Percentiles rank a stretch among this genome's conserved stretches.
Evolutionary conservation across 345 rosid genomes (phyloP).

Genomic region (Euphorbia peplus): DNA sequence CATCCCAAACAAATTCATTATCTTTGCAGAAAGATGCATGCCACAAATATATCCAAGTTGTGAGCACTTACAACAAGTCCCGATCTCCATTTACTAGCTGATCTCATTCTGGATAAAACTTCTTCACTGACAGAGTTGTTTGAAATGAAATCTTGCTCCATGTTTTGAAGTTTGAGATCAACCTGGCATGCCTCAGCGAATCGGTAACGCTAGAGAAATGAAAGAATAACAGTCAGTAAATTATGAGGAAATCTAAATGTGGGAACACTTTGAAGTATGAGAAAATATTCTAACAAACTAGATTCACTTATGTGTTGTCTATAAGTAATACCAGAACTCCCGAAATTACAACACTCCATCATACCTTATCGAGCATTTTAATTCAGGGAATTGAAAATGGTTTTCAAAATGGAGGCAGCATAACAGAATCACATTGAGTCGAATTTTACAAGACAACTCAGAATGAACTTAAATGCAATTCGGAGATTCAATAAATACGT

Average conservation of each 20-base stretch:
- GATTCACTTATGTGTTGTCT: not conserved
- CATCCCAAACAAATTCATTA: not conserved
- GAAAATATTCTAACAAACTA: not conserved
- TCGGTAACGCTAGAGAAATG: conserved; percentile 68
- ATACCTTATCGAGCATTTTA: not conserved
- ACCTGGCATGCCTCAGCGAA: conserved; percentile 84
- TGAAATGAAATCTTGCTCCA: conserved; percentile 61
- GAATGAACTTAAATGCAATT: not conserved
- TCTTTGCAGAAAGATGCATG: not conserved
- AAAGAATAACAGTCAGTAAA: conserved; percentile 4
- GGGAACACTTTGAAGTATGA: not conserved
- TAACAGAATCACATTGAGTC: not conserved
- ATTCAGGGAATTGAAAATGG: not conserved
- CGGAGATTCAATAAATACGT: not conserved
- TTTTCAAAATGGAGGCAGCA: not conserved
- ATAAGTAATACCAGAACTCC: conserved; percentile 1
- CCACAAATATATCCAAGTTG: conserved; percentile 13
- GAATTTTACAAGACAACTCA: not conserved
- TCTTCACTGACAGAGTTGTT: conserved; percentile 42
- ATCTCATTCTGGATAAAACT: conserved; percentile 52
- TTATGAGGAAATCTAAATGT: not conserved
- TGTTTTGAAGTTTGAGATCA: conserved; percentile 55
- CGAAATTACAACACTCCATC: not conserved
- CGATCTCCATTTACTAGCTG: conserved; percentile 68
- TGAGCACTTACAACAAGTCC: conserved; percentile 66